phyloP scores from a whole-genome alignment of 805 yeast species.

The Wickerhamomyces bovis region DNA sequence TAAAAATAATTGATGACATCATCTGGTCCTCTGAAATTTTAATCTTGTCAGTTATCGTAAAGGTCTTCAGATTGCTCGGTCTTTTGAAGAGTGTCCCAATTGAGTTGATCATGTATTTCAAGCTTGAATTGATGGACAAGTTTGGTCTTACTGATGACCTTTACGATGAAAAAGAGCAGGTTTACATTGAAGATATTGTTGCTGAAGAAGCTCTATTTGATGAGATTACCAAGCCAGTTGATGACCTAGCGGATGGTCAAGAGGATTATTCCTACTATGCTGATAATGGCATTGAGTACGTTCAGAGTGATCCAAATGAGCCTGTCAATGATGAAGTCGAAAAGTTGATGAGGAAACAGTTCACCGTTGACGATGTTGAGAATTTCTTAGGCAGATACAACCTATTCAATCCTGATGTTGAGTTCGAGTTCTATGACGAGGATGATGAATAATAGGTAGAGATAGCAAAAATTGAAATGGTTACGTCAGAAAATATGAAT shows the following conservation, averaged over 20 bases:
- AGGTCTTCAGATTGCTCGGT: conserved; percentile 10
- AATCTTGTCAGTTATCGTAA: conserved; percentile 11
- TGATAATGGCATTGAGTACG: conserved; percentile 5
- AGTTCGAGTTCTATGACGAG: neutral
- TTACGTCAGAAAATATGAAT: neutral
- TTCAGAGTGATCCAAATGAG: neutral
- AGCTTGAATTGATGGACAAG: conserved; percentile 10
- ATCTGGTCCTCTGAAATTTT: conserved; percentile 18
- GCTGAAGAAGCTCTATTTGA: neutral
- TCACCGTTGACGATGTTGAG: conserved; percentile 2
- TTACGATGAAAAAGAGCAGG: neutral
- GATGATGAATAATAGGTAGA: neutral
- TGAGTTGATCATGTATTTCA: conserved; percentile 15
- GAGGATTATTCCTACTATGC: neutral
- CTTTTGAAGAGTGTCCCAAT: conserved; percentile 10
- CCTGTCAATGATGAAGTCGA: conserved; percentile 4
- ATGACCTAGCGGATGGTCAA: neutral
- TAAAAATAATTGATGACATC: conserved; percentile 13
- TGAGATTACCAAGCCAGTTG: neutral
- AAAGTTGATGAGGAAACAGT: conserved; percentile 3
- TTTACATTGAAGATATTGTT: neutral
- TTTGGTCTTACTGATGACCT: conserved; percentile 7
- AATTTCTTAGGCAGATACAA: conserved; percentile 2
- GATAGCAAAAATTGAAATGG: too few species aligned
- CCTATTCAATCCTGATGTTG: conserved; percentile 3